Evolutionary conservation across 306 rosid species (phyloP), one percentile per base, ranked within the genome.

Genomic region (Arachis stenosperma): DNA sequence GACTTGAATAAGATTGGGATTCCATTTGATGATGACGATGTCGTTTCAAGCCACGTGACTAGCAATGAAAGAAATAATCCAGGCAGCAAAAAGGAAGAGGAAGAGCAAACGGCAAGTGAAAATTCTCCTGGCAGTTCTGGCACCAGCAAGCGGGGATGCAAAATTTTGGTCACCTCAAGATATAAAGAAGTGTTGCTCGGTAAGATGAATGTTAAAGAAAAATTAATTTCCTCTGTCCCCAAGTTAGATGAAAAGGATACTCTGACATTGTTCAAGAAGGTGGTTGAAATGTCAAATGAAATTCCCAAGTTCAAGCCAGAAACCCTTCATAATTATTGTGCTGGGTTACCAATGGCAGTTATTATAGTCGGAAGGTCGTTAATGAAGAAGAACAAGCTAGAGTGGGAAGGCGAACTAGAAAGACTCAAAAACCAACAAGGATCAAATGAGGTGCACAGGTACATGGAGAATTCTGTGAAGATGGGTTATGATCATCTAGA

Each of bases 401-500:
- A 12, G 11, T 71, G 76, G 76, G 7, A 71, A 1, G 67, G 58
- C 3, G 30, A 33, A 8, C 17, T 71, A n/a, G 6, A 2, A 41
- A 40, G 43, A 43, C n/a, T 70, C 0, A 53, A 44, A 9, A 61
- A 22, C 37, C 37, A 33, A 9, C 5, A 30, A 29, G 76, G 14
- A n/a, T 43, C 58, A 10, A 33, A 10, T 1, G 58, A 29, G 2
- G 67, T 59, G 12, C 46, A 7, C 0, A 15, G 2, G 1, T 6
- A 13, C 2, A 9, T 68, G 15, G 30, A 59, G 57, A 37, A 8
- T 0, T 8, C 40, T 0, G 46, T 63, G 55, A 42, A 58, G 70
- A 27, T 74, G 30, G 70, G 86, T 61, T 82, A 50, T 22, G 17
- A 44, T 0, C 46, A 51, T 6, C 55, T 78, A 22, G 78, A 39